Base-by-base conservation (phyloP, 768 basidiomycete genomes). In the Boletellus ananas region DNA sequence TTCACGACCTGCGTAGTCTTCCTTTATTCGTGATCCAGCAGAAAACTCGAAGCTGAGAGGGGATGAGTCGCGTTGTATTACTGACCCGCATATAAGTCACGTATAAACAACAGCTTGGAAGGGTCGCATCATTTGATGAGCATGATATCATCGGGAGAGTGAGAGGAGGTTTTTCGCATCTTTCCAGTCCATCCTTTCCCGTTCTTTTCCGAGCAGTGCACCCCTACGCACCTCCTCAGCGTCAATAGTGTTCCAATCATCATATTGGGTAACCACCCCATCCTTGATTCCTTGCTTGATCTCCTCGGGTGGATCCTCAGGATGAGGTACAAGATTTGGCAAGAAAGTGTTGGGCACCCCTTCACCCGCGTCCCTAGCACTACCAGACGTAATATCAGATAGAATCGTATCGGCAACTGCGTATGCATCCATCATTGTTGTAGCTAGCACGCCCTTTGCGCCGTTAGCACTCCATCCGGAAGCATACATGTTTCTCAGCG, bases 401-500 rank as follows among this genome's bases (percentile, higher is more conserved):
- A 92, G 54, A 45, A 97, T 79, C 0, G 77, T 72, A 34, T 87
- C 83, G 2, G 90, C 86, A 3, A 90, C 83, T 3, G 78, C 76
- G 62, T 93, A 92, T 18, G 94, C 90, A 63, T 96, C 79, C 68
- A 91, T 82, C 93, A 99, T 93, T 31, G 96, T 96, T 3, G 85
- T 77, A 2, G 92, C 94, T 39, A 98, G 75, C 12, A 98, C 94
- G 10, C 94, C 94, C 45, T 81, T 85, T 0, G 96, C 94, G 33
- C 95, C 95, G 3, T 80, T 83, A 2, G 91, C 86, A 2, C 91
- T 86, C 96, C 96, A 99, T 10, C 95, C 95, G 1, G 90, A 85
- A 1, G 91, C 87, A 63, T 96, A 99, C n/a, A 94, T 74, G 50
- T 80, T 81, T 34, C 73, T 75, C 34, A 84, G 56, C 11, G 69